These are phyloP conservation scores for Curvularia hawaiiensis DNA, from an alignment of 2,329 filamentous ascomycete genomes.

Conservation along the genomic window DNA sequence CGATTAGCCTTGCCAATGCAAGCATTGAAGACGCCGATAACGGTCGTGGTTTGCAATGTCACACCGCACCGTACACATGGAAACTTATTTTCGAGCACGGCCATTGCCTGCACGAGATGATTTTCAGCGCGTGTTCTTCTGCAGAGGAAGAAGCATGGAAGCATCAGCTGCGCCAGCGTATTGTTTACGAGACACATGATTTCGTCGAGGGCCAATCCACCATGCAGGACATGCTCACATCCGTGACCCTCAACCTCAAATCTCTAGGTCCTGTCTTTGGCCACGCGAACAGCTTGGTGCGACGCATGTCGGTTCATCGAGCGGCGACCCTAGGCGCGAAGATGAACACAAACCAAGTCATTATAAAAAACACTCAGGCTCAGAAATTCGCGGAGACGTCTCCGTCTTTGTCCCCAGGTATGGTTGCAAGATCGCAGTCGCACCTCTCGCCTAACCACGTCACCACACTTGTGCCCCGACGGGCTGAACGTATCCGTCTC, in stretches of 20 bases:
- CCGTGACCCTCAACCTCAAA: slow-evolving; percentile 72
- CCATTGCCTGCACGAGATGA: slow-evolving; percentile 78
- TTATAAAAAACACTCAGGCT: slow-evolving; percentile 83
- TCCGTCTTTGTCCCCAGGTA: slow-evolving; percentile 51
- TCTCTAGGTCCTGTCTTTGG: slow-evolving; percentile 77
- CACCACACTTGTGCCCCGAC: slow-evolving; percentile 73
- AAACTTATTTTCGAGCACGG: slow-evolving; percentile 84
- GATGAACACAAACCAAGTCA: slow-evolving; percentile 72
- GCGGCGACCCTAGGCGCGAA: slow-evolving; percentile 75
- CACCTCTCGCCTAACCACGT: slow-evolving; percentile 70
- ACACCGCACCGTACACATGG: slow-evolving; percentile 87
- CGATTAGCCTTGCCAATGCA: slow-evolving; percentile 69
- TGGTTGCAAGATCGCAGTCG: slow-evolving; percentile 79
- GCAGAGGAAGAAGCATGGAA: slow-evolving; percentile 84
- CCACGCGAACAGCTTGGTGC: slow-evolving; percentile 67
- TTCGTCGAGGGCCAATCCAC: slow-evolving; percentile 55
- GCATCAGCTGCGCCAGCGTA: slow-evolving; percentile 63
- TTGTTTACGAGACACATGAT: slow-evolving; percentile 57
- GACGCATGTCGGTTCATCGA: slow-evolving; percentile 78
- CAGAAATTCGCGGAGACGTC: slow-evolving; percentile 62
- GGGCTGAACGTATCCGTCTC: slow-evolving; percentile 76
- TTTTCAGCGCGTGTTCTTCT: slow-evolving; percentile 83
- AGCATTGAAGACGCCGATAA: slow-evolving; percentile 76
- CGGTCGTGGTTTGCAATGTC: slow-evolving; percentile 80
- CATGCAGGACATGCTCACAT: slow-evolving; percentile 62